phyloP scores from a whole-genome alignment of 169 alveolate genomes.

The Cryptosporidium sp. region DNA sequence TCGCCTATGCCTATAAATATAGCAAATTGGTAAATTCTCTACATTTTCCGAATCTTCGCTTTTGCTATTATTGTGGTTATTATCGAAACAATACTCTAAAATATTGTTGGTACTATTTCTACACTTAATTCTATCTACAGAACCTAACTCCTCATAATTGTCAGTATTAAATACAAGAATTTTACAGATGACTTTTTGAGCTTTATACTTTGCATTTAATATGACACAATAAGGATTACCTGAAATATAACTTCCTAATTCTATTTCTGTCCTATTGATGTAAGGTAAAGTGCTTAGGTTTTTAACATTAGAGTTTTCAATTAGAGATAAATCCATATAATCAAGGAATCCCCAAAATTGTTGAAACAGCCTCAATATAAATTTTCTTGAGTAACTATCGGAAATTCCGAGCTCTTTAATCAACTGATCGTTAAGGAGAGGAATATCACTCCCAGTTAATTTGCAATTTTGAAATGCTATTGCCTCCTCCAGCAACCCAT shows the following conservation, averaged over 20 bases:
- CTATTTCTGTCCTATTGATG: constrained; percentile 59
- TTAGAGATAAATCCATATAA: constrained; percentile 77
- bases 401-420: constrained; percentile 75
- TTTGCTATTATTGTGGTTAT: background rate
- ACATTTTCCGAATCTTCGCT: background rate
- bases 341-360: constrained; percentile 78
- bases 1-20: constrained; percentile 75
- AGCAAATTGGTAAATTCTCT: constrained; percentile 40
- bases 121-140: background rate
- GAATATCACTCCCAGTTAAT: constrained; percentile 77
- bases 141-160: constrained; percentile 11
- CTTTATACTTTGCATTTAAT: constrained; percentile 58
- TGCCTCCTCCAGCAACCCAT: constrained; percentile 38
- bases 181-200: constrained; percentile 78
- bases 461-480: constrained; percentile 68
- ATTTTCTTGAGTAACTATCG: constrained; percentile 76
- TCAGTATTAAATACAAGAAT: constrained; percentile 37
- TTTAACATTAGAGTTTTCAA: constrained; percentile 50
- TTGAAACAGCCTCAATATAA: constrained; percentile 76
- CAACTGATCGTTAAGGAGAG: constrained; percentile 73
- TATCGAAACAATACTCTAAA: background rate
- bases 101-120: background rate
- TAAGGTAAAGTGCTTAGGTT: constrained; percentile 37
- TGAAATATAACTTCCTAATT: constrained; percentile 58
- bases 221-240: constrained; percentile 77